Base-by-base conservation (phyloP, 768 basidiomycete genomes). In the Termitomyces sp. region DNA sequence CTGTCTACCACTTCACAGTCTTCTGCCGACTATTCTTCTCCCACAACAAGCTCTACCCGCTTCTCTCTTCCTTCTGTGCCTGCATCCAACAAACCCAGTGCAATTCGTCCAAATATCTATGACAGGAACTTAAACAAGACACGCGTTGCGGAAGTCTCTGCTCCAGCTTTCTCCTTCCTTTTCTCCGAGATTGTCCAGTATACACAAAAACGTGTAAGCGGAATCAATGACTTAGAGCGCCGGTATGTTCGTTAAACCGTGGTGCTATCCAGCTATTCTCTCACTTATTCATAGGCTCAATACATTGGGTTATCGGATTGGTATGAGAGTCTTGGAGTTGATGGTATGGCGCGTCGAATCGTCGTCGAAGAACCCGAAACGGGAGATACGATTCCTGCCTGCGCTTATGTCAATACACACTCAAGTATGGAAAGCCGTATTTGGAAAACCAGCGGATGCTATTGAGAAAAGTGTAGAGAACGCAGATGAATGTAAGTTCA, bases 381-480 rank as follows among this genome's bases (percentile, higher is more conserved):
- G 94, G 64, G 94, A 96, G 67, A 89, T 88, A 42, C 85, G 92
- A 42, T 87, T 98, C 63, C 79, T 98, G 17, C 91, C 94, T 5
- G 89, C 91, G 3, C 80, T 99, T 54, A 93, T 95, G 86, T 88
- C 86, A 66, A 85, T 99, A 51, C 96, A 98, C 64, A 94, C 93
- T 1, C 92, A 96, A 63, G 86, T 98, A 25, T 99, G 96, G 89
- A 85, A 87, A 56, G 89, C 94, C 30, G 88, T 95, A 17, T 99
- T 96, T 66, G 94, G 94, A 9, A 91, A 88, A 68, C 80, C 93
- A 9, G 97, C 97, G 21, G 96, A 98, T 68, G 93, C 89, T 2
- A 85, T 99, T 55, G 95, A 99, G 72, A 90, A 93, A 75, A 94
- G 92, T 62, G 92, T 98, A 0, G 94, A 97, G 70, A 93, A 96